These are phyloP conservation scores for Magnolia sinica DNA, from an alignment of 164 flowering plant species.

Conservation along the genomic window DNA sequence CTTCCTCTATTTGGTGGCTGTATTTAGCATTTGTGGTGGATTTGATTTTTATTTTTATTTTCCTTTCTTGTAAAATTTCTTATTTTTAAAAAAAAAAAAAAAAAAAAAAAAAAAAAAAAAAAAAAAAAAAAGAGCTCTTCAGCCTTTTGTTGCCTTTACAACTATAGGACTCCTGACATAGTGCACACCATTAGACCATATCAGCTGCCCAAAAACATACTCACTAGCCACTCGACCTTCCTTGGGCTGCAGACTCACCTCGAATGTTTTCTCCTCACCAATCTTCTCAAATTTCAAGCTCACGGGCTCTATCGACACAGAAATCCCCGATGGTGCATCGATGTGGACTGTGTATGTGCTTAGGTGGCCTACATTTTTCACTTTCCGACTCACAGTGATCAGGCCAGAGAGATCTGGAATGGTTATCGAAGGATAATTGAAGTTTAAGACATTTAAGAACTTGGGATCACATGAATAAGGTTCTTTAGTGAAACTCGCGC, in stretches of 20 bases:
- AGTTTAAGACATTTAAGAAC: neutral
- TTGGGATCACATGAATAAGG: neutral
- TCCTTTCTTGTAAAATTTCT: no score
- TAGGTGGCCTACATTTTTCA: slow-evolving; percentile 60
- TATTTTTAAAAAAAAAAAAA: no score
- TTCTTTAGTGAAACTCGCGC: neutral
- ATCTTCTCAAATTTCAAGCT: neutral
- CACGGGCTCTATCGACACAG: slow-evolving; percentile 31
- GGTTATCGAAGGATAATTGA: slow-evolving; percentile 56
- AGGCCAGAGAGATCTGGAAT: slow-evolving; percentile 28
- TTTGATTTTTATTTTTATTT: no score
- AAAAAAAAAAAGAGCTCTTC: neutral
- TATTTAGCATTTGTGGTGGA: no score
- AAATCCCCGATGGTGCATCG: slow-evolving; percentile 31
- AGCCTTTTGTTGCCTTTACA: neutral
- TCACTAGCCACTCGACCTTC: slow-evolving; percentile 1
- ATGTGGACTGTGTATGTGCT: slow-evolving; percentile 32
- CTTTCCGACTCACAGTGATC: slow-evolving; percentile 32
- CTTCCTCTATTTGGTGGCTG: no score
- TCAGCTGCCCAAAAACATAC: slow-evolving; percentile 53
- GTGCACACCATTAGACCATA: slow-evolving; percentile 68
- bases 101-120: no score
- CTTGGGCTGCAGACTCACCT: slow-evolving; percentile 25
- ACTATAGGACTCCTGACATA: slow-evolving; percentile 64
- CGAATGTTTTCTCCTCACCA: slow-evolving; percentile 55